phyloP scores from a whole-genome alignment of 768 basidiomycete genomes.

The Mycena indigotica region DNA sequence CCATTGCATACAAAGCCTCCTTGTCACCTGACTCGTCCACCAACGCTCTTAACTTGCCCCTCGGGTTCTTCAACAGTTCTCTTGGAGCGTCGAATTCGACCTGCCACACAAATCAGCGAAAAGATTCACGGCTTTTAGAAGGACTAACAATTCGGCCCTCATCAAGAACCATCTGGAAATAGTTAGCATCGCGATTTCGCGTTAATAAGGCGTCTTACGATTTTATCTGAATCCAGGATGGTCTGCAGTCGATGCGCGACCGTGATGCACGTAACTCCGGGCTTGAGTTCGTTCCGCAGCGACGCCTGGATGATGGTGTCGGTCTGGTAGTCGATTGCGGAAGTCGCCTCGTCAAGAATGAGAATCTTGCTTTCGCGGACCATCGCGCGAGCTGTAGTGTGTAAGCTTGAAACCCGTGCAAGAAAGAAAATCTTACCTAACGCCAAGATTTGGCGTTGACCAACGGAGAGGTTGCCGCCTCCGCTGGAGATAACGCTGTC shows the following conservation, averaged over 20 bases:
- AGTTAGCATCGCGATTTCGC: not conserved
- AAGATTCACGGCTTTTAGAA: not conserved
- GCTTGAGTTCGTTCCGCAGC: slow-evolving; percentile 62
- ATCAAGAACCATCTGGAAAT: slow-evolving; percentile 45
- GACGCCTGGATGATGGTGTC: slow-evolving; percentile 71
- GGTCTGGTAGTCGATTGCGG: slow-evolving; percentile 56
- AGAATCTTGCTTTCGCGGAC: slow-evolving; percentile 53
- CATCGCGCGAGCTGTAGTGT: slow-evolving; percentile 59
- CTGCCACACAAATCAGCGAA: slow-evolving; percentile 29
- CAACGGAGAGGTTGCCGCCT: slow-evolving; percentile 55
- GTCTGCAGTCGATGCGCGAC: slow-evolving; percentile 58
- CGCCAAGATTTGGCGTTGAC: slow-evolving; percentile 54
- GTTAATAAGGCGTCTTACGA: slow-evolving; percentile 31
- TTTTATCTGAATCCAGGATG: slow-evolving; percentile 60
- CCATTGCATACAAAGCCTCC: slow-evolving; percentile 48
- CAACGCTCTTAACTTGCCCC: slow-evolving; percentile 52
- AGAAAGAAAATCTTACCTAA: slow-evolving; percentile 25
- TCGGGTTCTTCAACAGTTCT: slow-evolving; percentile 51
- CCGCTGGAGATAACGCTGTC: slow-evolving; percentile 62
- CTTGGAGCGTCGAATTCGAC: slow-evolving; percentile 59
- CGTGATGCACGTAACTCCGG: slow-evolving; percentile 57
- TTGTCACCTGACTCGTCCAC: slow-evolving; percentile 62
- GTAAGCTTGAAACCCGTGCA: slow-evolving; percentile 9
- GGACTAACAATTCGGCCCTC: slow-evolving; percentile 40
- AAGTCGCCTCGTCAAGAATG: slow-evolving; percentile 61